phyloP scores from a whole-genome alignment of 169 alveolate genomes.

The Eimeria maxima region DNA sequence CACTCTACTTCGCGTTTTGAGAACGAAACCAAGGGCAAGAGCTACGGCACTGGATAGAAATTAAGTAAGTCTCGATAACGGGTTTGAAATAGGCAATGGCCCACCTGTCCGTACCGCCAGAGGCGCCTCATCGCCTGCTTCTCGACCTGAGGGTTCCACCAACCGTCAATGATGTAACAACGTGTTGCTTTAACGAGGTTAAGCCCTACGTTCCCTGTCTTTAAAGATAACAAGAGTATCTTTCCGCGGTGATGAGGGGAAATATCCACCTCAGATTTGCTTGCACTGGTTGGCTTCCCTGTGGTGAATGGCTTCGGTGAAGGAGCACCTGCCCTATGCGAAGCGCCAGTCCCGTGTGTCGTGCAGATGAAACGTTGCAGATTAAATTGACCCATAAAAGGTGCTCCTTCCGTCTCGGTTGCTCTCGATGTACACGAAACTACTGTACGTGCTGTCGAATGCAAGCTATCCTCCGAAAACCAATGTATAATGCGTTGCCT shows the following conservation, averaged over 20 bases:
- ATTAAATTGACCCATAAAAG: slow-evolving; percentile 49
- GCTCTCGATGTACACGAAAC: not conserved
- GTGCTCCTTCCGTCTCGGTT: slow-evolving; percentile 21
- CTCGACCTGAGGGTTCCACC: slow-evolving; percentile 97
- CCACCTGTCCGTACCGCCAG: slow-evolving; percentile 96
- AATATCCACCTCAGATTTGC: not conserved
- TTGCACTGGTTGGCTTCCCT: slow-evolving; percentile 26
- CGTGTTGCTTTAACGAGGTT: slow-evolving; percentile 91
- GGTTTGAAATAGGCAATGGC: not conserved
- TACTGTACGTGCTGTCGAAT: not conserved
- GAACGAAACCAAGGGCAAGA: not conserved
- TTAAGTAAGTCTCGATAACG: too few species aligned
- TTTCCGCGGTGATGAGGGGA: slow-evolving; percentile 77
- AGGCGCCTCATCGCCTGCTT: slow-evolving; percentile 97
- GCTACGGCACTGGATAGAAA: not conserved
- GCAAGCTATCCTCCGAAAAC: slow-evolving; percentile 42
- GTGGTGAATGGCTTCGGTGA: not conserved
- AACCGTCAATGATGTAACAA: slow-evolving; percentile 91
- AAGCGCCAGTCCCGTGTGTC: not conserved
- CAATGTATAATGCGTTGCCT: slow-evolving; percentile 83
- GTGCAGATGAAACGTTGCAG: slow-evolving; percentile 31
- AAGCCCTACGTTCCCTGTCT: slow-evolving; percentile 95
- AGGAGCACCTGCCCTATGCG: not conserved
- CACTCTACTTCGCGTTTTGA: not conserved
- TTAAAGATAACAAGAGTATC: slow-evolving; percentile 90